Conservation (phyloP, 495 filamentous ascomycete species). For the Penicillium ochrochloron region DNA sequence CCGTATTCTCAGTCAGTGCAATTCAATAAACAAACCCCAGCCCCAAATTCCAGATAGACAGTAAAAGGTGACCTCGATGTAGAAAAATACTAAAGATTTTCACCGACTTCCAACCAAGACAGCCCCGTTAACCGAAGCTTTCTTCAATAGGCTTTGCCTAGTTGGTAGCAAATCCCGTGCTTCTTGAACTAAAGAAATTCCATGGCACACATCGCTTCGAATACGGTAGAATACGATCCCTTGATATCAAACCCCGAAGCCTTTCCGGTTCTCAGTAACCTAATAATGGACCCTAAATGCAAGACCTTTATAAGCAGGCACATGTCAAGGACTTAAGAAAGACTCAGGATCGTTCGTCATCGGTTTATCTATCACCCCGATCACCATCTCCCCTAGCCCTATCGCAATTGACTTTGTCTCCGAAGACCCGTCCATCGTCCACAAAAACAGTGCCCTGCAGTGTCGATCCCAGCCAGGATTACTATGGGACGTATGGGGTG, state of each 20-base stretch:
- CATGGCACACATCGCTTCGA: neutral
- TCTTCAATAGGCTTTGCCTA: too few species aligned
- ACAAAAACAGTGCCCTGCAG: neutral
- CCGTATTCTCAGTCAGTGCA: too few species aligned
- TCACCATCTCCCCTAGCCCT: neutral
- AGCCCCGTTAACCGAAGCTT: too few species aligned
- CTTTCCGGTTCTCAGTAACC: neutral
- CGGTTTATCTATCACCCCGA: neutral
- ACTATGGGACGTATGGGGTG: neutral
- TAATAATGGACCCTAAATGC: neutral
- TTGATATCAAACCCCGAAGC: neutral
- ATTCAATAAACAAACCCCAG: too few species aligned
- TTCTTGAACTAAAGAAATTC: too few species aligned
- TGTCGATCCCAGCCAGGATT: neutral
- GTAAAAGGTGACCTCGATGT: too few species aligned
- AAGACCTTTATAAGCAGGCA: neutral
- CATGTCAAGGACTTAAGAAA: neutral
- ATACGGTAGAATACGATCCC: neutral
- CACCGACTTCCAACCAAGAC: too few species aligned
- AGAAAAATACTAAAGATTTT: too few species aligned
- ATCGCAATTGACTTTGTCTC: slow-evolving; percentile 9
- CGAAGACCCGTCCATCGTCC: neutral
- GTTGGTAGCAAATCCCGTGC: too few species aligned
- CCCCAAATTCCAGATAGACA: too few species aligned
- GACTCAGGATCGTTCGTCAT: neutral